Conservation (phyloP, 1,284 basidiomycete genomes). For the Butyriboletus appendiculatus region DNA sequence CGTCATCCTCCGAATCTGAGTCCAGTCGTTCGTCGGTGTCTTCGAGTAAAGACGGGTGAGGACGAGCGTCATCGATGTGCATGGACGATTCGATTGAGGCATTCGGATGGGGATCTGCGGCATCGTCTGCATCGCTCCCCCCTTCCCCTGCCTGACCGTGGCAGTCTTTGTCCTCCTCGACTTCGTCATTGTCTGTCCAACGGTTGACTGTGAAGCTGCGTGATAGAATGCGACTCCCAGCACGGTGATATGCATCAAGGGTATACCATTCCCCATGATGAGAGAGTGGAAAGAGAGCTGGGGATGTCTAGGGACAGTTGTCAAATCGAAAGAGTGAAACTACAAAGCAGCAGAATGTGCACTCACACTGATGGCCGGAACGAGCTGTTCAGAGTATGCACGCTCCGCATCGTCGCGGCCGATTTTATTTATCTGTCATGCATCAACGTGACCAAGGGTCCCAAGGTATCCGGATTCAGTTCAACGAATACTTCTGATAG, state of each 20-base stretch:
- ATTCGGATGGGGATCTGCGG: slow-evolving; percentile 14
- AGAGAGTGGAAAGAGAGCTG: slow-evolving; percentile 67
- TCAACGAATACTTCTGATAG: neutral
- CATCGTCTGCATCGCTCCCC: slow-evolving; percentile 31
- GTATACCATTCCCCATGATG: slow-evolving; percentile 59
- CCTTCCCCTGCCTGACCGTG: slow-evolving; percentile 30
- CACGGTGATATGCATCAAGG: slow-evolving; percentile 81
- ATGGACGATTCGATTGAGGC: slow-evolving; percentile 44
- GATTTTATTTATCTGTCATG: slow-evolving; percentile 67
- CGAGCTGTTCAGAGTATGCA: slow-evolving; percentile 67
- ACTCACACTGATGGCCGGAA: slow-evolving; percentile 67
- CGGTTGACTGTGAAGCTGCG: slow-evolving; percentile 83
- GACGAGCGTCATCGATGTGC: slow-evolving; percentile 49
- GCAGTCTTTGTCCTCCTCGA: slow-evolving; percentile 16
- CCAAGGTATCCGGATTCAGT: neutral
- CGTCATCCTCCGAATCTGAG: slow-evolving; percentile 60
- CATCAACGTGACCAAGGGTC: neutral
- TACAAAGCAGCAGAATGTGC: neutral
- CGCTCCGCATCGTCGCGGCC: slow-evolving; percentile 83
- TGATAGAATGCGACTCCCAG: slow-evolving; percentile 93
- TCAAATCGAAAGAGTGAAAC: neutral
- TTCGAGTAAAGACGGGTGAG: slow-evolving; percentile 25
- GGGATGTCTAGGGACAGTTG: slow-evolving; percentile 51
- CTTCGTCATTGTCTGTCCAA: slow-evolving; percentile 44
- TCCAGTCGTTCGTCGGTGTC: slow-evolving; percentile 34